Base-by-base conservation (phyloP, 2,329 filamentous ascomycete genomes). In the Arthrobotrys entomopaga region DNA sequence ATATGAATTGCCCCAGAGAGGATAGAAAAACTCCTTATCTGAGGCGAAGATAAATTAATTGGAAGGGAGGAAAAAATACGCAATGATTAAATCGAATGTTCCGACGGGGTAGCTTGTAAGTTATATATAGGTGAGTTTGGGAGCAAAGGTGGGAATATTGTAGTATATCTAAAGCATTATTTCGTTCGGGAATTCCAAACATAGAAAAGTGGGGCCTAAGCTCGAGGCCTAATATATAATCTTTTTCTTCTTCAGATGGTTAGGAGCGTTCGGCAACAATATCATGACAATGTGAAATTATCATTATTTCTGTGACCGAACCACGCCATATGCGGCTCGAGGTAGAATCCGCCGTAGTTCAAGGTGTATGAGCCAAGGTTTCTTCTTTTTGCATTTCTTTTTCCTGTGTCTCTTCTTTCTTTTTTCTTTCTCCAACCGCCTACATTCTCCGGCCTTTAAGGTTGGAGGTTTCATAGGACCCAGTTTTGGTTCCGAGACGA, bases 251-350 rank as follows among this genome's bases (percentile, higher is more conserved):
- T 34, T 10, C 29, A 34, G 29, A 34, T 34, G 29, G 29, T 8
- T 3, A 6, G 29, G 29, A 34, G 29, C 10, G 6, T 34, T 34
- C 29, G 29, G 29, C 48, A 29, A 22, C n/a, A 16, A 57, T 34
- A 11, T 38, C 3, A 42, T 56, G 26, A 15, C 40, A 56, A 42
- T 38, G 29, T 22, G 29, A 49, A 40, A 53, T 63, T 63, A 43
- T 63, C 53, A 43, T 52, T 57, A 65, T 65, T 42, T 50, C 54
- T 65, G 19, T 16, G 60, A 34, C 16, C 34, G 22, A 43, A 65
- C 60, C 60, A 65, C 60, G 60, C 60, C 60, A 56, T 65, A n/a
- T 56, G 50, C 50, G 57, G 50, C 20, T 6, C 29, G 7, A 34
- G 15, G 42, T 46, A 19, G 42, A 19, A n/a, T 19, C 15, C 6